Evolutionary conservation across 768 basidiomycete genomes (phyloP), one percentile per base, ranked within the genome.

Genomic region (Amanita thiersii): DNA sequence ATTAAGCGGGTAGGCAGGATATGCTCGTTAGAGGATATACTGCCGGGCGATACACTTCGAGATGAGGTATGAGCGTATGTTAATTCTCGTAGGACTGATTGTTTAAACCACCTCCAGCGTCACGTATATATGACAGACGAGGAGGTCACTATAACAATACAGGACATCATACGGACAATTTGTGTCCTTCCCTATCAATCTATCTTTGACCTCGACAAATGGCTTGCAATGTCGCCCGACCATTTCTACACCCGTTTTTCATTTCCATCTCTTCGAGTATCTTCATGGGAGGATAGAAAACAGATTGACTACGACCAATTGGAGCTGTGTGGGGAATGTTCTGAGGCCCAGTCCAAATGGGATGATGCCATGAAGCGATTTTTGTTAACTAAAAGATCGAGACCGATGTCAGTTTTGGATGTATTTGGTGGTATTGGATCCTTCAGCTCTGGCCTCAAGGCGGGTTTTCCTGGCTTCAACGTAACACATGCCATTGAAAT

Each of bases 401-500:
- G 56, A 2, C 60, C 60, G 0, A 47, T 69, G 24, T 44, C 52
- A 1, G 60, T 62, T 3, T 50, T 75, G 14, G 73, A 75, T 50
- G 46, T 75, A 2, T 75, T 73, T 48, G 69, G 64, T 10, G 75
- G 73, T 5, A 69, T 66, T 10, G 83, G 84, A 4, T 77, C 81
- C 2, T 82, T 88, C 52, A 72, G 72, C 38, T 55, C 70, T 14
- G 82, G 73, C 0, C 57, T 86, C 58, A 69, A 70, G 11, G 62
- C 73, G 28, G 64, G 69, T 2, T 77, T 71, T 40, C 56, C 65
- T 3, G 76, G 72, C 39, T 48, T 84, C 37, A 68, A 73, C 45
- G 52, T 84, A 3, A 78, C 76, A 0, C 76, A 84, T 60, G 73
- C 78, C 0, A 59, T 87, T 32, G 87, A 90, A 49, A 78, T 86